These are phyloP conservation scores for Cladosporium oxysporum DNA, from an alignment of 2,329 filamentous ascomycete genomes.

Conservation along the genomic window DNA sequence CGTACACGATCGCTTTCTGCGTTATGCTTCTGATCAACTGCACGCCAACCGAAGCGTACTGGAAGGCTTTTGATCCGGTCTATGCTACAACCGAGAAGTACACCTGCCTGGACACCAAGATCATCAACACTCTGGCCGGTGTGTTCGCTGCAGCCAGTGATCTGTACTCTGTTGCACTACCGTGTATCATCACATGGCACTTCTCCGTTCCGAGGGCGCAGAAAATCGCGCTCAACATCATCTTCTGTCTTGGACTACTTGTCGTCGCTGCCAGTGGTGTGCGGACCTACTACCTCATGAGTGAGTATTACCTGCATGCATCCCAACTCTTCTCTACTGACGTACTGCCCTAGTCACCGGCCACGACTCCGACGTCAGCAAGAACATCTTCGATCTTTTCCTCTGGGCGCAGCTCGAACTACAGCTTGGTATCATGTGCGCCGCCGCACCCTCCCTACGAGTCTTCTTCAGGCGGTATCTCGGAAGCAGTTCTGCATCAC, in stretches of 20 bases:
- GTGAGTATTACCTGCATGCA: slow-evolving; percentile 15
- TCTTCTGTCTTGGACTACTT: slow-evolving; percentile 48
- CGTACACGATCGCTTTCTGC: slow-evolving; percentile 43
- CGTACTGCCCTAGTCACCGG: slow-evolving; percentile 24
- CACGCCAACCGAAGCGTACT: slow-evolving; percentile 43
- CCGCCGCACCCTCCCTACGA: slow-evolving; percentile 46
- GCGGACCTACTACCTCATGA: slow-evolving; percentile 41
- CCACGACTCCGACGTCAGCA: slow-evolving; percentile 44
- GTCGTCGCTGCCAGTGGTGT: slow-evolving; percentile 40
- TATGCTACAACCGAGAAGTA: slow-evolving; percentile 39
- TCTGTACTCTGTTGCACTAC: slow-evolving; percentile 44
- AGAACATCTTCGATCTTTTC: slow-evolving; percentile 42
- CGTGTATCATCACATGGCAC: slow-evolving; percentile 48
- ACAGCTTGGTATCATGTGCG: slow-evolving; percentile 45
- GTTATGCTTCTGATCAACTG: slow-evolving; percentile 41
- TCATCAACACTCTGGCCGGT: slow-evolving; percentile 40
- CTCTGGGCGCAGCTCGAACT: slow-evolving; percentile 46
- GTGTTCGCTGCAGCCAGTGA: slow-evolving; percentile 44
- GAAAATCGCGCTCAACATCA: slow-evolving; percentile 47
- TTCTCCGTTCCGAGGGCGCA: slow-evolving; percentile 46
- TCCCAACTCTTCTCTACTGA: slow-evolving; percentile 28
- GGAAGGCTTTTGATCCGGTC: slow-evolving; percentile 39
- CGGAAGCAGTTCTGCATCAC: slow-evolving; percentile 20
- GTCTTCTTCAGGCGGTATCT: slow-evolving; percentile 47
- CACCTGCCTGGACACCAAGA: slow-evolving; percentile 41